phyloP scores from a whole-genome alignment of 495 filamentous ascomycete species.

The Penicillium cosmopolitanum region DNA sequence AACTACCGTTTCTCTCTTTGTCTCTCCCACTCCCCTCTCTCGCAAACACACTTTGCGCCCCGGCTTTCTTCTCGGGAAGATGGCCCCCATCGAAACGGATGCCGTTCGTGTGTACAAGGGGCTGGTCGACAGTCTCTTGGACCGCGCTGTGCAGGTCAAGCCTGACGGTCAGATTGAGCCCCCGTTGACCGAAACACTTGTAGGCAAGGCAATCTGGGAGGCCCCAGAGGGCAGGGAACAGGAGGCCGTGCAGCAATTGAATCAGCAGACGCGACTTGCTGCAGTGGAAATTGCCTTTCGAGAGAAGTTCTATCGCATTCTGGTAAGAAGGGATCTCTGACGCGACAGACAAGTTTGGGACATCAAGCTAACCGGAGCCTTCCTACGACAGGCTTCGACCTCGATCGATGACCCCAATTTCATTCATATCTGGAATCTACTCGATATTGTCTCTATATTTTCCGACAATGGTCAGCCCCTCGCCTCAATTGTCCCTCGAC shows the following conservation, averaged over 20 bases:
- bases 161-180: constrained; percentile 72
- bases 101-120: constrained; percentile 59
- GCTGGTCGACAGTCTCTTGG: constrained; percentile 64
- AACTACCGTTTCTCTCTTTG: constrained; percentile 4
- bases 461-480: constrained; percentile 67
- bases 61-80: constrained; percentile 30
- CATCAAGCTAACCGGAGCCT: constrained; percentile 20
- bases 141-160: constrained; percentile 67
- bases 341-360: constrained; percentile 4
- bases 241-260: constrained; percentile 27
- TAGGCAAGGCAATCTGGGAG: constrained; percentile 46
- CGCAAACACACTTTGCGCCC: constrained; percentile 1
- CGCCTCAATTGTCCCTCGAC: constrained; percentile 25
- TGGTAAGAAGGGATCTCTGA: constrained; percentile 55
- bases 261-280: constrained; percentile 57
- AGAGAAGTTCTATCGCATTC: constrained; percentile 71
- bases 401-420: constrained; percentile 75
- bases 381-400: constrained; percentile 57
- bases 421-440: constrained; percentile 85
- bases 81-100: constrained; percentile 55
- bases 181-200: constrained; percentile 62
- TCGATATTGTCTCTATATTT: constrained; percentile 85
- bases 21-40: constrained; percentile 3
- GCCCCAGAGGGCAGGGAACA: constrained; percentile 32
- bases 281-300: constrained; percentile 79